These are phyloP conservation scores for Lentinula guzmanii DNA, from an alignment of 768 basidiomycete genomes.

Conservation along the genomic window DNA sequence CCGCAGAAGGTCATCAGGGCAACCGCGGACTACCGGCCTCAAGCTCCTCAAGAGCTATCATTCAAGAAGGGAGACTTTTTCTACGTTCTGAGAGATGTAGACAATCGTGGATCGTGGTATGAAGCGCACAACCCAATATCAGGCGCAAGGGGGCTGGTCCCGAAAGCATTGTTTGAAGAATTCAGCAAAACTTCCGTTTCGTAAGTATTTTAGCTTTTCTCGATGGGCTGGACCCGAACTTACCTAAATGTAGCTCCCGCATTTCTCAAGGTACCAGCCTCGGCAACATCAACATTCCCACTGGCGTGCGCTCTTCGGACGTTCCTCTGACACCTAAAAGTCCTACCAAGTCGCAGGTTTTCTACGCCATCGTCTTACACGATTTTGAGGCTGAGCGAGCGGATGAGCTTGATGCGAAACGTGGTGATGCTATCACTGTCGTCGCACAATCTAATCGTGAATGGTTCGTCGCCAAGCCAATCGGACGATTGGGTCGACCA, in stretches of 20 bases:
- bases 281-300: constrained; percentile 12
- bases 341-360: constrained; percentile 53
- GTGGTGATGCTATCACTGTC: constrained; percentile 91
- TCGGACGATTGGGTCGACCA: constrained; percentile 89
- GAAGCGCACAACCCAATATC: constrained; percentile 93
- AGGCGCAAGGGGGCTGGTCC: constrained; percentile 88
- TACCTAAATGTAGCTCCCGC: constrained; percentile 27
- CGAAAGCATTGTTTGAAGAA: constrained; percentile 83
- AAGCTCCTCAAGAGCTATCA: constrained; percentile 78
- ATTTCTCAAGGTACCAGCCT: constrained; percentile 32
- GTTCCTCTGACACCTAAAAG: constrained; percentile 19
- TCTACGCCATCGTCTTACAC: constrained; percentile 93
- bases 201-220: constrained; percentile 35
- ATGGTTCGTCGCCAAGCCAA: constrained; percentile 99
- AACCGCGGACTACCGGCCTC: constrained; percentile 54
- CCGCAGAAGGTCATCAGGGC: constrained; percentile 97
- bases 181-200: constrained; percentile 66
- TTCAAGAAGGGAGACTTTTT: constrained; percentile 97
- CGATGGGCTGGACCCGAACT: constrained; percentile 9
- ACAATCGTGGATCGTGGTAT: constrained; percentile 63
- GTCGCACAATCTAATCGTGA: constrained; percentile 99
- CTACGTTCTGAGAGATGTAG: constrained; percentile 80
- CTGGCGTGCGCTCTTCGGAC: constrained; percentile 15
- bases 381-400: constrained; percentile 94
- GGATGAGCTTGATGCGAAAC: constrained; percentile 93